Percentiles rank a stretch among this genome's conserved stretches.
These are phyloP conservation scores for Penicillium cosmopolitanum DNA, from an alignment of 495 filamentous ascomycete genomes.

Conservation along the genomic window DNA sequence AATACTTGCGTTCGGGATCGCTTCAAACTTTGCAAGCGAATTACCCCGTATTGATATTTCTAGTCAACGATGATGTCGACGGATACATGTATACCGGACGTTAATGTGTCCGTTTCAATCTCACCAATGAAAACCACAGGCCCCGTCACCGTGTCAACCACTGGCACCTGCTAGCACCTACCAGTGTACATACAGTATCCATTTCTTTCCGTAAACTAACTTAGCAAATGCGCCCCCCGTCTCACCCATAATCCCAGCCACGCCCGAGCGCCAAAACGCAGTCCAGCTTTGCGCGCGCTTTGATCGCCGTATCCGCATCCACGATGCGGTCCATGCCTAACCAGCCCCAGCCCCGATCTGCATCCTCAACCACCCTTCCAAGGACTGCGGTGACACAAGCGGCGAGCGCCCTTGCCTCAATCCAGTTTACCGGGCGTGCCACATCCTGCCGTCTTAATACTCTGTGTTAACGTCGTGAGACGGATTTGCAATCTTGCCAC, in stretches of 20 bases:
- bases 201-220: too few species aligned
- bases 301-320: conserved; percentile 1
- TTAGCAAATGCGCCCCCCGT: too few species aligned
- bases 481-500: conserved; percentile 14
- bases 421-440: conserved; percentile 10
- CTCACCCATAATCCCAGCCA: background rate
- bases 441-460: conserved; percentile 21
- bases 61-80: too few species aligned
- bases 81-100: too few species aligned
- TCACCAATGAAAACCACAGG: too few species aligned
- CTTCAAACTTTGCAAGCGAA: too few species aligned
- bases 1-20: too few species aligned
- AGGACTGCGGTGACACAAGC: conserved; percentile 22
- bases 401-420: conserved; percentile 13
- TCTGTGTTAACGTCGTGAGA: conserved; percentile 27
- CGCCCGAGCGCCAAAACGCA: background rate
- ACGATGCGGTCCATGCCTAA: conserved; percentile 2
- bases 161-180: too few species aligned
- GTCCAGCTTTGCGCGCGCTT: background rate
- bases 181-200: too few species aligned
- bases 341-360: conserved; percentile 10
- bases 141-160: too few species aligned
- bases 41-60: too few species aligned
- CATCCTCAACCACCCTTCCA: conserved; percentile 5
- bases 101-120: too few species aligned